A percentile compares a stretch with the other conserved stretches of the same genome.
These are phyloP conservation scores for Saccharomycopsis selenospora DNA, from an alignment of 805 yeast species.

Conservation along the genomic window DNA sequence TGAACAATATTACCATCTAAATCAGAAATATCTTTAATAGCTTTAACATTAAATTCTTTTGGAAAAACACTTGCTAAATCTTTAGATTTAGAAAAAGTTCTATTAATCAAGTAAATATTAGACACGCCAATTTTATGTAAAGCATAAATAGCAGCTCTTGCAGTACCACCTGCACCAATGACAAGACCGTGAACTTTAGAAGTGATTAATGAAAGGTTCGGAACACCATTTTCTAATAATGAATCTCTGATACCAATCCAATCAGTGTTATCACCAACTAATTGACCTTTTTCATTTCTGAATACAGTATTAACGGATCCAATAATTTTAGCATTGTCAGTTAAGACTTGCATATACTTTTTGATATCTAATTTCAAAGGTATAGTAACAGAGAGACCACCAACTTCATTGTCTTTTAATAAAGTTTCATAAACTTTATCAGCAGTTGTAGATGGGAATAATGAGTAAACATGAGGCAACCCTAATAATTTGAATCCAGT, in stretches of 20 bases:
- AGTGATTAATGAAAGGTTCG: constrained; percentile 29
- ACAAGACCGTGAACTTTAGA: constrained; percentile 55
- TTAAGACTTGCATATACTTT: constrained; percentile 53
- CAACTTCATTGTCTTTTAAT: constrained; percentile 41
- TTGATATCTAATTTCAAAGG: constrained; percentile 84
- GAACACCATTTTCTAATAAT: constrained; percentile 55
- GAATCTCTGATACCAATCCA: constrained; percentile 84
- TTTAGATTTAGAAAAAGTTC: constrained; percentile 61
- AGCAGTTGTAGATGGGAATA: constrained; percentile 63
- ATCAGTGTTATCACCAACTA: constrained; percentile 88
- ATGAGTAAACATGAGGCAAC: constrained; percentile 64
- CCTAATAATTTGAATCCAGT: constrained; percentile 70
- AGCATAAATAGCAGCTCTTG: constrained; percentile 91
- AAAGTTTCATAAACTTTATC: constrained; percentile 36
- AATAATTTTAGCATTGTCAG: constrained; percentile 71
- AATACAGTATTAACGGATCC: constrained; percentile 92
- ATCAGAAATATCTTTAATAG: constrained; percentile 45
- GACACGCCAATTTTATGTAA: constrained; percentile 69
- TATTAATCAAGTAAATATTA: constrained; percentile 70
- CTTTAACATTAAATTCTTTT: constrained; percentile 46
- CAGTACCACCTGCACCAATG: constrained; percentile 96
- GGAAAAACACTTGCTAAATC: constrained; percentile 60
- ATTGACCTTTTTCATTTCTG: constrained; percentile 42
- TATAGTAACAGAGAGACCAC: constrained; percentile 94
- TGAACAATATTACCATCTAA: constrained; percentile 42